phyloP scores from a whole-genome alignment of 2,329 filamentous ascomycete genomes.

The Hirsutella rhossiliensis region DNA sequence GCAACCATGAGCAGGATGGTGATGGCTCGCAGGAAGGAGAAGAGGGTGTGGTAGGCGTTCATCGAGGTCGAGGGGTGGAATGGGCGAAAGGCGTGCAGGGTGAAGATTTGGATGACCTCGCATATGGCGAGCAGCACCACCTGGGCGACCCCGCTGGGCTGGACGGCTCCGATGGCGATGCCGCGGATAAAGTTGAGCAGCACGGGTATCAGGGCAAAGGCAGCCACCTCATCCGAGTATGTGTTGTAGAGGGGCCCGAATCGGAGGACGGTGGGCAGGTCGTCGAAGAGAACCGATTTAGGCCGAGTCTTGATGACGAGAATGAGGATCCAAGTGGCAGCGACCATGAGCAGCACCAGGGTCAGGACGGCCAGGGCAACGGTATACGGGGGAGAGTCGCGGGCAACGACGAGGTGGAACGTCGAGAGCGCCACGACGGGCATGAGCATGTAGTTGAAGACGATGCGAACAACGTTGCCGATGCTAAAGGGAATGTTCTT shows the following conservation, averaged over 20 bases:
- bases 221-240: constrained; percentile 83
- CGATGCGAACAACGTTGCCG: constrained; percentile 69
- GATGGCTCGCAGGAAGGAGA: constrained; percentile 64
- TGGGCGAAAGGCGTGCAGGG: constrained; percentile 78
- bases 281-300: constrained; percentile 81
- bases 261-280: constrained; percentile 75
- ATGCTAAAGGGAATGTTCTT: constrained; percentile 86
- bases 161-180: constrained; percentile 83
- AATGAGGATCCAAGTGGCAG: constrained; percentile 67
- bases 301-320: constrained; percentile 73
- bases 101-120: constrained; percentile 81
- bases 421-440: constrained; percentile 79
- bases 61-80: constrained; percentile 89
- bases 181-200: constrained; percentile 76
- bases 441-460: constrained; percentile 86
- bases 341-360: constrained; percentile 58
- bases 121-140: constrained; percentile 86
- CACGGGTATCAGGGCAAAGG: constrained; percentile 80
- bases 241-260: constrained; percentile 97
- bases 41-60: constrained; percentile 89
- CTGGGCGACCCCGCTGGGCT: constrained; percentile 86
- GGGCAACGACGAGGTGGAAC: constrained; percentile 77
- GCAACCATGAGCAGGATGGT: constrained; percentile 66
- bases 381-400: constrained; percentile 53
- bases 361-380: constrained; percentile 67